Evolutionary conservation across 2,329 filamentous ascomycete genomes (phyloP).

Genomic region (Hypoxylon sp.): DNA sequence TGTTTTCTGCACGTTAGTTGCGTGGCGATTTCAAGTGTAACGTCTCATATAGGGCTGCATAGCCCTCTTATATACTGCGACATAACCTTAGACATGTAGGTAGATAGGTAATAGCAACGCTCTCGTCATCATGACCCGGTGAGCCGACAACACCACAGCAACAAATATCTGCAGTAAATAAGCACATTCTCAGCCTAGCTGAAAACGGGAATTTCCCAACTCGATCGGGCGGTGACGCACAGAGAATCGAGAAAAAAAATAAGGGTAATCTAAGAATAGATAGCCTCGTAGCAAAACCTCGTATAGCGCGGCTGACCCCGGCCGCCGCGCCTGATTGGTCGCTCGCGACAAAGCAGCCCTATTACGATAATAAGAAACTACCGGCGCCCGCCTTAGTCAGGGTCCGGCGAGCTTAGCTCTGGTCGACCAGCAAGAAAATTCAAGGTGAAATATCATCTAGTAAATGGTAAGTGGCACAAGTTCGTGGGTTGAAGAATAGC

Average conservation of each 20-base stretch:
- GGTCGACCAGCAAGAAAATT: background rate
- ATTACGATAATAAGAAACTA: slow-evolving; percentile 25
- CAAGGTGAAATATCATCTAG: background rate
- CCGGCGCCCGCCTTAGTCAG: slow-evolving; percentile 31
- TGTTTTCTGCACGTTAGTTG: slow-evolving; percentile 6
- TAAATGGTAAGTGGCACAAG: background rate
- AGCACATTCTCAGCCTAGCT: slow-evolving; percentile 12
- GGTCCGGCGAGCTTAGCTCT: slow-evolving; percentile 18
- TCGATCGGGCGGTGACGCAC: slow-evolving; percentile 18
- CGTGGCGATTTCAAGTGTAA: slow-evolving; percentile 30
- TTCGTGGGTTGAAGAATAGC: background rate
- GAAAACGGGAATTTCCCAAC: background rate
- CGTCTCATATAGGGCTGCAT: slow-evolving; percentile 43
- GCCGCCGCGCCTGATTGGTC: slow-evolving; percentile 27
- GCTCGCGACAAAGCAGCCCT: slow-evolving; percentile 24
- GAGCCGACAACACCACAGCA: slow-evolving; percentile 25
- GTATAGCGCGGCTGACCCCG: slow-evolving; percentile 41
- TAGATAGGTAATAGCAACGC: background rate
- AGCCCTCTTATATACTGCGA: slow-evolving; percentile 5
- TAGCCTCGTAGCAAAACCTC: slow-evolving; percentile 44
- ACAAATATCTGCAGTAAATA: background rate
- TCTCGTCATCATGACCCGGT: slow-evolving; percentile 14
- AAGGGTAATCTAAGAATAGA: slow-evolving; percentile 39
- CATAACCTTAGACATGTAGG: background rate
- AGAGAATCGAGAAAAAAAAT: background rate